These are phyloP conservation scores for Apophysomyces sp. DNA, from an alignment of 371 early-diverging fungal species.

Conservation along the genomic window DNA sequence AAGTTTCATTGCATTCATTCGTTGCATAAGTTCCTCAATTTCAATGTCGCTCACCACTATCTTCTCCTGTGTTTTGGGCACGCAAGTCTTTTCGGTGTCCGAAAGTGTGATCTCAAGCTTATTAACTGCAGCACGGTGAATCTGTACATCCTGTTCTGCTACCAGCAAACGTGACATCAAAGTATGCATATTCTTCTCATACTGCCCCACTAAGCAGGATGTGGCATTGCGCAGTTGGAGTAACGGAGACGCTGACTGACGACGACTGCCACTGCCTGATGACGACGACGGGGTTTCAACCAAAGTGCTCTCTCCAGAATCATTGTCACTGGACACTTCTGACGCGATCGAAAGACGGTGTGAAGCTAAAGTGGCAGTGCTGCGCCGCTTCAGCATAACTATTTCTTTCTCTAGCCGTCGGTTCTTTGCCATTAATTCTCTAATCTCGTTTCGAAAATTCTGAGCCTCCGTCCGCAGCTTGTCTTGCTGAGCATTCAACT, in stretches of 20 bases:
- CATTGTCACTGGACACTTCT: neutral
- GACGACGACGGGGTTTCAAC: neutral
- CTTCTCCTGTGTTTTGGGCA: neutral
- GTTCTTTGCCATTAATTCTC: neutral
- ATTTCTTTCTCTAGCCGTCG: neutral
- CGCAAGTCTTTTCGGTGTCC: constrained; percentile 23
- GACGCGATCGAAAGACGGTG: neutral
- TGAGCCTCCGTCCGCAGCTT: neutral
- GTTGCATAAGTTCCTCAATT: constrained; percentile 20
- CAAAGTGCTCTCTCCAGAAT: neutral
- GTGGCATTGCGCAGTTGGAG: neutral
- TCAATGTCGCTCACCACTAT: constrained; percentile 4
- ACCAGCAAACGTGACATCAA: constrained; percentile 1
- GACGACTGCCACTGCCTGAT: neutral
- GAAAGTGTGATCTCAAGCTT: constrained; percentile 25
- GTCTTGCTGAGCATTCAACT: neutral
- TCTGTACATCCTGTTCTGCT: constrained; percentile 19
- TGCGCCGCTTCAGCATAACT: neutral
- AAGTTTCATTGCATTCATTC: constrained; percentile 23
- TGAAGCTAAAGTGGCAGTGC: neutral
- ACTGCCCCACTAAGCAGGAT: neutral
- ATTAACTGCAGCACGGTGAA: constrained; percentile 15
- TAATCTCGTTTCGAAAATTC: constrained; percentile 1
- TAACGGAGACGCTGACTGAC: neutral
- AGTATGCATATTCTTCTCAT: constrained; percentile 13